phyloP scores from a whole-genome alignment of 129 eudicot genomes.

The Solidago caesia region DNA sequence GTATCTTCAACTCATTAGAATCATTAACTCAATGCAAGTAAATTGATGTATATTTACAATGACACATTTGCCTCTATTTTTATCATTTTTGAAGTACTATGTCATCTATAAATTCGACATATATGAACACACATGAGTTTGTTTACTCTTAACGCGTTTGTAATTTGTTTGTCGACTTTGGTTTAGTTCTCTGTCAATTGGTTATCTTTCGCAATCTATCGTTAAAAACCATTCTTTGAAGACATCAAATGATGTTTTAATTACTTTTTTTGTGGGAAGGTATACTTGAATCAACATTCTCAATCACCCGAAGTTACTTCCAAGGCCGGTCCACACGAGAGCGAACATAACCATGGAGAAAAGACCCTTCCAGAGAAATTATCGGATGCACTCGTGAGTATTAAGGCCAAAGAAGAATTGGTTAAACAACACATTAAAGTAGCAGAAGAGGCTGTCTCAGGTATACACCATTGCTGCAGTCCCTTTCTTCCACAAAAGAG shows the following conservation, averaged over 20 bases:
- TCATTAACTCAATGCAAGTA: not conserved
- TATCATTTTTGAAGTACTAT: not conserved
- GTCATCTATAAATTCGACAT: not conserved
- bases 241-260: not conserved
- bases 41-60: not conserved
- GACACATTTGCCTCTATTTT: not conserved
- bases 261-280: slow-evolving; percentile 16
- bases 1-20: slow-evolving; percentile 16
- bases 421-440: slow-evolving; percentile 41
- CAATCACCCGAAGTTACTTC: slow-evolving; percentile 19
- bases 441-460: slow-evolving; percentile 50
- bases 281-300: slow-evolving; percentile 23
- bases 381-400: slow-evolving; percentile 31
- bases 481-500: not conserved
- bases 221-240: not conserved
- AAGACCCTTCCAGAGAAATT: slow-evolving; percentile 33
- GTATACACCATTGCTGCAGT: slow-evolving; percentile 5
- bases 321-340: slow-evolving; percentile 11
- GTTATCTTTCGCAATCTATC: not conserved
- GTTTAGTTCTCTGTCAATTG: not conserved
- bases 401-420: slow-evolving; percentile 38
- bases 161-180: not conserved
- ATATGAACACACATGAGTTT: not conserved
- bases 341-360: slow-evolving; percentile 25
- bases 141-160: not conserved